Conservation (phyloP, 805 yeast species). For the Metschnikowia gruessii region DNA sequence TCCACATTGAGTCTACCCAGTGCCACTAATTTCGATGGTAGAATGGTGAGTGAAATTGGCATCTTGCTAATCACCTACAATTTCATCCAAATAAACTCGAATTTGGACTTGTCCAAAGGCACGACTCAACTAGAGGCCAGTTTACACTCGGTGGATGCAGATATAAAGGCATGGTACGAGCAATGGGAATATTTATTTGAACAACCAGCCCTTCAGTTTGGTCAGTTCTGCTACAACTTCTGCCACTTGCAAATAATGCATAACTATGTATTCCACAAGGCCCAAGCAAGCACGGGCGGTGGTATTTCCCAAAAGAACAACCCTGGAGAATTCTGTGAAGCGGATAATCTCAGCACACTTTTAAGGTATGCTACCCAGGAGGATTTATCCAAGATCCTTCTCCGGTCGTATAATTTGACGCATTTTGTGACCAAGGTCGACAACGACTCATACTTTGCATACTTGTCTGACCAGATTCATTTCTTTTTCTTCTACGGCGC, state of each 20-base stretch:
- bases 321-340: conserved; percentile 14
- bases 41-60: conserved; percentile 75
- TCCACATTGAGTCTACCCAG: conserved; percentile 53
- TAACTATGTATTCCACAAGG: conserved; percentile 29
- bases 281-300: background rate
- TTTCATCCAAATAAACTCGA: conserved; percentile 45
- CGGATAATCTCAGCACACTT: conserved; percentile 24
- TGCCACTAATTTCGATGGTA: conserved; percentile 76
- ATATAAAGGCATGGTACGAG: conserved; percentile 57
- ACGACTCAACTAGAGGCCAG: conserved; percentile 20
- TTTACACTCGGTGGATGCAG: conserved; percentile 41
- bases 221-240: conserved; percentile 67
- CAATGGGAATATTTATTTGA: conserved; percentile 68
- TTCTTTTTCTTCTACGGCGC: conserved; percentile 47
- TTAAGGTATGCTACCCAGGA: conserved; percentile 26
- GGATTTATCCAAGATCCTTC: conserved; percentile 34
- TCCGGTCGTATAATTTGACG: conserved; percentile 43
- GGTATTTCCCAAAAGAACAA: background rate
- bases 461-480: conserved; percentile 69
- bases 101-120: conserved; percentile 11
- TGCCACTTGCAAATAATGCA: conserved; percentile 51
- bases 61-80: conserved; percentile 57
- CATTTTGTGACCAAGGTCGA: conserved; percentile 39
- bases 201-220: conserved; percentile 72
- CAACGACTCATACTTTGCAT: conserved; percentile 59